Conservation (phyloP, 768 basidiomycete species). For the Boletus tylopilopsis region DNA sequence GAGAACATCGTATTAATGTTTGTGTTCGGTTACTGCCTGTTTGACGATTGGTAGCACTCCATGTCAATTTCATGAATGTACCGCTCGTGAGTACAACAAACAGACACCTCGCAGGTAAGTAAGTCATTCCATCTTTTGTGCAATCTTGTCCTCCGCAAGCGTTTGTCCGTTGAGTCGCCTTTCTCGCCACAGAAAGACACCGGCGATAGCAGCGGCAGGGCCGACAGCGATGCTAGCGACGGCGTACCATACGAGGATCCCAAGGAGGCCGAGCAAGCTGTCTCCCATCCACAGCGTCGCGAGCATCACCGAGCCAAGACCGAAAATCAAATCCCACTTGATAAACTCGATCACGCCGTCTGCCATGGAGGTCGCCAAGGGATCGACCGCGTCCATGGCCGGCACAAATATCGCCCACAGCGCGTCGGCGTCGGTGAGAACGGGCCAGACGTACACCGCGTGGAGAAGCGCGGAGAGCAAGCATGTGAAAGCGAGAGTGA, state of each 20-base stretch:
- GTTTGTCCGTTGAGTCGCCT: conserved; percentile 15
- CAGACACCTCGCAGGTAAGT: too few species aligned
- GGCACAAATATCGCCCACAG: conserved; percentile 17
- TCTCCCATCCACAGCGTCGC: conserved; percentile 24
- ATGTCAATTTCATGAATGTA: too few species aligned
- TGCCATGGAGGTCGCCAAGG: neutral
- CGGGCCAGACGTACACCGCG: conserved; percentile 22
- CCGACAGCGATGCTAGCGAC: too few species aligned
- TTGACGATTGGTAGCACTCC: too few species aligned
- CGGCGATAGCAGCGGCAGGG: too few species aligned
- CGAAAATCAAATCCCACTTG: conserved; percentile 12
- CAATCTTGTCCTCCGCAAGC: neutral
- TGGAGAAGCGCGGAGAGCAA: conserved; percentile 24
- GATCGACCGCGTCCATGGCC: neutral
- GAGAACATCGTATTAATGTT: too few species aligned
- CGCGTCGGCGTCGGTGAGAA: conserved; percentile 1
- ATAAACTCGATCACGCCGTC: too few species aligned
- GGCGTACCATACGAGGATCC: too few species aligned
- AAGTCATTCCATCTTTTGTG: conserved; percentile 4
- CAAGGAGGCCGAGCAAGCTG: too few species aligned
- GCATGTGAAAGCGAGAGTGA: conserved; percentile 13
- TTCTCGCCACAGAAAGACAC: too few species aligned
- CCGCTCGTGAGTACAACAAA: too few species aligned
- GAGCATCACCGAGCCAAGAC: conserved; percentile 36
- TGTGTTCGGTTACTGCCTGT: too few species aligned